Conservation (phyloP, 2,329 filamentous ascomycete species). For the Alternaria ventricosa region DNA sequence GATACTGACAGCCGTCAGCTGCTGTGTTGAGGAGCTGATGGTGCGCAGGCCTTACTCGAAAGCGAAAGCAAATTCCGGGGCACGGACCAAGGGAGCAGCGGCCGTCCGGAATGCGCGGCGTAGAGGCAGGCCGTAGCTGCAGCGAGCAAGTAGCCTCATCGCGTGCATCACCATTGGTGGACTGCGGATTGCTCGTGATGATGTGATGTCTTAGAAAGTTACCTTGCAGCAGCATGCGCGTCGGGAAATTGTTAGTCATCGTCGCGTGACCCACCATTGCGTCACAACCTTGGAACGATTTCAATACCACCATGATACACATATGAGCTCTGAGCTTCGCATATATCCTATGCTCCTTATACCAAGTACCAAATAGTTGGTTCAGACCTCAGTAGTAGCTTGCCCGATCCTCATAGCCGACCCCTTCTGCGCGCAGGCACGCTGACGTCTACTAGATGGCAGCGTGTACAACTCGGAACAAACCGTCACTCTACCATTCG, state of each 20-base stretch:
- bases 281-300: not conserved
- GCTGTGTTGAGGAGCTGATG: slow-evolving; percentile 10
- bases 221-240: not conserved
- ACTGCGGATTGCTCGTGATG: not conserved
- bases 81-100: slow-evolving; percentile 37
- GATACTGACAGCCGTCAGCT: slow-evolving; percentile 64
- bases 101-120: slow-evolving; percentile 37
- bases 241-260: not conserved
- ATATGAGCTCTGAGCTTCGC: not conserved
- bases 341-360: not conserved
- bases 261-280: not conserved
- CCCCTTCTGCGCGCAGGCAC: not conserved
- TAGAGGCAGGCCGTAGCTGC: slow-evolving; percentile 8
- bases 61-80: slow-evolving; percentile 64
- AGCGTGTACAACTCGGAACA: not conserved
- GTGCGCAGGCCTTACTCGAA: slow-evolving; percentile 58
- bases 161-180: slow-evolving; percentile 13
- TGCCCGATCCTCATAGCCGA: not conserved
- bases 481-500: not conserved
- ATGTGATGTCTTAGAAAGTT: not conserved
- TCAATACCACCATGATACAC: not conserved
- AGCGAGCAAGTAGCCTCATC: slow-evolving; percentile 28
- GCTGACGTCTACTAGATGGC: not conserved
- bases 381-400: not conserved
- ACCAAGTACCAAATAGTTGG: not conserved